Evolutionary conservation across 768 basidiomycete genomes (phyloP), one percentile per base, ranked within the genome.

Genomic region (Pulveroboletus ravenelii): DNA sequence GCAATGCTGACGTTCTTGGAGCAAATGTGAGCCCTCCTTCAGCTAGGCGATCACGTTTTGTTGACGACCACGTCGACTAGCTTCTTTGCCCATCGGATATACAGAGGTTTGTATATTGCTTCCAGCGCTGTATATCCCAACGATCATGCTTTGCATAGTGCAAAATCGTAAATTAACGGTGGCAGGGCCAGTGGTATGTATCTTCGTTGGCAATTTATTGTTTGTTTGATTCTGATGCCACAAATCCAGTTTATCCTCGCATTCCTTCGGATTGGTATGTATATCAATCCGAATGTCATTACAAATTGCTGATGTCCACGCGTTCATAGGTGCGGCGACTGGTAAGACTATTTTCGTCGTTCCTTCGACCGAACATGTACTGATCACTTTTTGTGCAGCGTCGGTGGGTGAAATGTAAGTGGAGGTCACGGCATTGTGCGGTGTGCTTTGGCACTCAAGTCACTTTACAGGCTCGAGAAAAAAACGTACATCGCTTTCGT

Each of bases 1-100:
- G 62, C 62, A 7, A 53, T 53, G 53, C 17, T 63, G 15, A 63
- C 61, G 17, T 64, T 64, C 29, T 34, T 65, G 7, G 55, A 52
- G 15, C 62, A 64, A 60, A 58, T 58, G 62, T 51, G 23, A 46
- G 54, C 27, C n/a, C 12, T 30, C 2, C 4, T 10, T 8, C 1
- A 8, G 30, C 9, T 15, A 9, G 13, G 10, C 0, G 3, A 2
- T n/a, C 20, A 1, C 41, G 18, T 17, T 37, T 23, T 20, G 17
- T 29, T 58, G 23, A 55, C 7, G 5, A 14, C 23, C 9, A 10
- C 23, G 3, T 39, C 10, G 18, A 30, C 29, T 14, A 64, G 62
- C 37, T 65, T 61, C 50, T 63, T 65, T 31, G 47, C 58, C 10
- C 37, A 58, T 44, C 61, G 62, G 30, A 65, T 64, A 53, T 58